phyloP scores from a whole-genome alignment of 2,329 filamentous ascomycete species.

The Cladophialophora carrionii region DNA sequence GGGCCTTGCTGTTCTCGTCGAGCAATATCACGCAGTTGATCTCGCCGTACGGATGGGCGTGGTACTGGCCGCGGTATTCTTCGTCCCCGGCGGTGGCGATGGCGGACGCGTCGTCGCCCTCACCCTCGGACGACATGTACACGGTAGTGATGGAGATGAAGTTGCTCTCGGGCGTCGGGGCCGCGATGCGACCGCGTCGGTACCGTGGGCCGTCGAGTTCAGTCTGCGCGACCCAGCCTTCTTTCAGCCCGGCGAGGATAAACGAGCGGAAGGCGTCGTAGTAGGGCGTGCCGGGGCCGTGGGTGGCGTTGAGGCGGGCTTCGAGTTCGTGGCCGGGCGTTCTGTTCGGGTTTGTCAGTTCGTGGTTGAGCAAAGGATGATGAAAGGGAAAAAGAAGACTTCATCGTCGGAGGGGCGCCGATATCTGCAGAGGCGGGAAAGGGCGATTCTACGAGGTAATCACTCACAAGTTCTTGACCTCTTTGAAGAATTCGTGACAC shows the following conservation, averaged over 20 bases:
- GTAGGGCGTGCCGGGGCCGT: slow-evolving; percentile 50
- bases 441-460: too few relatives aligned
- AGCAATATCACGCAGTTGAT: slow-evolving; percentile 61
- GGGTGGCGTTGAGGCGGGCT: slow-evolving; percentile 48
- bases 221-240: slow-evolving; percentile 53
- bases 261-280: slow-evolving; percentile 51
- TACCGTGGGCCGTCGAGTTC: slow-evolving; percentile 54
- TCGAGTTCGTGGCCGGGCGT: slow-evolving; percentile 55
- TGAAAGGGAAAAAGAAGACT: not conserved
- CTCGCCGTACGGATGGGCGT: slow-evolving; percentile 59
- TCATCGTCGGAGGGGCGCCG: not conserved
- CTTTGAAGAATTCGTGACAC: slow-evolving; percentile 39
- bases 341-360: slow-evolving; percentile 37
- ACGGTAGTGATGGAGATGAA: slow-evolving; percentile 62
- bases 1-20: slow-evolving; percentile 48
- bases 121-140: slow-evolving; percentile 59
- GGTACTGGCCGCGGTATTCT: slow-evolving; percentile 59
- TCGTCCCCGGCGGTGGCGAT: too few relatives aligned
- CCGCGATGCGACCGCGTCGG: slow-evolving; percentile 52
- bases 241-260: slow-evolving; percentile 47
- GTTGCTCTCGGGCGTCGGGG: slow-evolving; percentile 53
- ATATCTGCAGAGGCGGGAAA: not conserved
- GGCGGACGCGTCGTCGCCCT: too few relatives aligned
- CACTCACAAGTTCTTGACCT: slow-evolving; percentile 42
- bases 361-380: not conserved